Percentiles rank a stretch among this genome's conserved stretches.
These are phyloP conservation scores for Claviceps purpurea DNA, from an alignment of 2,329 filamentous ascomycete genomes.

Conservation along the genomic window DNA sequence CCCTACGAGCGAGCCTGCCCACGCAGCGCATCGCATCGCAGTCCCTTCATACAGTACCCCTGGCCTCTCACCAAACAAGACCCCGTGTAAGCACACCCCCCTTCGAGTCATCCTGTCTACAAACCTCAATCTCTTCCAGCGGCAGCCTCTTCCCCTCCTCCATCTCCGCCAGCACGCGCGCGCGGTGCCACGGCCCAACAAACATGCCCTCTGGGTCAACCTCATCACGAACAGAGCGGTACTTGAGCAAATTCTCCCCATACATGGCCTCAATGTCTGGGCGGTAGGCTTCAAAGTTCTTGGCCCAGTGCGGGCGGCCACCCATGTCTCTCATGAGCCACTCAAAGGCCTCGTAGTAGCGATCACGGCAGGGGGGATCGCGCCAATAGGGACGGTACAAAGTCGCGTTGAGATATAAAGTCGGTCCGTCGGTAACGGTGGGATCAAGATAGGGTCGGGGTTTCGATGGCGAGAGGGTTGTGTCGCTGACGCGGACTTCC, in stretches of 20 bases:
- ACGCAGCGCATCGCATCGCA: no score
- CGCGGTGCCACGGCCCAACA: constrained; percentile 77
- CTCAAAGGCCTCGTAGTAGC: constrained; percentile 84
- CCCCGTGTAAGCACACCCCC: constrained; percentile 15
- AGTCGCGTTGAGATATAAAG: constrained; percentile 80
- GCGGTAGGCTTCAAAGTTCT: constrained; percentile 61
- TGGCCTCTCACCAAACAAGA: background rate
- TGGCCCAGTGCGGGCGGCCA: constrained; percentile 80
- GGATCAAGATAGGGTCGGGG: constrained; percentile 50
- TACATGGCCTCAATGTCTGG: constrained; percentile 55
- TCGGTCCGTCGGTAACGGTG: constrained; percentile 53
- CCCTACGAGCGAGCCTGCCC: no score
- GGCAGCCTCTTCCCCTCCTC: constrained; percentile 17
- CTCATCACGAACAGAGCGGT: constrained; percentile 53
- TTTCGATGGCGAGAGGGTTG: constrained; percentile 26
- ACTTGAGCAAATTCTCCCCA: constrained; percentile 51
- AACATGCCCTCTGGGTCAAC: constrained; percentile 78
- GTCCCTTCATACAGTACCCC: no score
- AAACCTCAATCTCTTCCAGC: constrained; percentile 24
- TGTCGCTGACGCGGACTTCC: constrained; percentile 78
- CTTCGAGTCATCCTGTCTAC: constrained; percentile 12
- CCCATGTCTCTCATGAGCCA: constrained; percentile 79
- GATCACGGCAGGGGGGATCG: constrained; percentile 61
- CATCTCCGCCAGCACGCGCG: constrained; percentile 39
- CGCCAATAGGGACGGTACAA: constrained; percentile 70